These are phyloP conservation scores for Candida sanyaensis DNA, from an alignment of 1,139 yeast species.

Conservation along the genomic window DNA sequence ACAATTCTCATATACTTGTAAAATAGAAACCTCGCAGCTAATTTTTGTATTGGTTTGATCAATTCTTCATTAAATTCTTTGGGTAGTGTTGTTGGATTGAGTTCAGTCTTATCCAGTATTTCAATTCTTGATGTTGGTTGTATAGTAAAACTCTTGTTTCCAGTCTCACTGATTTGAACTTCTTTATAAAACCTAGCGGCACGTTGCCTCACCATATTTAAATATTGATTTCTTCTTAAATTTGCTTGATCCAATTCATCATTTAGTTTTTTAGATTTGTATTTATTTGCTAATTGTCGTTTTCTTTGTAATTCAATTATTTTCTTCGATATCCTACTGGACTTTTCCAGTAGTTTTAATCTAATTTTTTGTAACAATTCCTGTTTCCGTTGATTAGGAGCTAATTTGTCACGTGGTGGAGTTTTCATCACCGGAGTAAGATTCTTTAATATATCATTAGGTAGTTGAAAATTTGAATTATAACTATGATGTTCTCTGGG, in stretches of 20 bases:
- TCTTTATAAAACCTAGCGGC: conserved; percentile 15
- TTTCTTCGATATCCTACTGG: conserved; percentile 16
- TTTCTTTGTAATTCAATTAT: conserved; percentile 15
- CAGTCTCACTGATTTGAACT: not conserved
- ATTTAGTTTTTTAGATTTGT: conserved; percentile 13
- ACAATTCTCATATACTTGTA: conserved; percentile 8
- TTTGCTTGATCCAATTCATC: conserved; percentile 18
- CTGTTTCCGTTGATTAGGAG: conserved; percentile 5
- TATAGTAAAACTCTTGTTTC: not conserved
- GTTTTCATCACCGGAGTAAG: conserved; percentile 20
- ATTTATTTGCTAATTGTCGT: conserved; percentile 10
- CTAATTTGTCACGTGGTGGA: conserved; percentile 8
- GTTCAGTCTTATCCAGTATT: too few relatives aligned
- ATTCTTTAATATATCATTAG: conserved; percentile 19
- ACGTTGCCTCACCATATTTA: conserved; percentile 17
- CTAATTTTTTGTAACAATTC: conserved; percentile 7
- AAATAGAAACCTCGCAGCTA: conserved; percentile 8
- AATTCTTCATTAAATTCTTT: not conserved
- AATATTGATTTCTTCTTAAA: conserved; percentile 19
- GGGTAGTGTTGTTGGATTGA: not conserved
- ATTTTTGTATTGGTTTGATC: conserved; percentile 4
- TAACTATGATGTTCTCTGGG: not conserved
- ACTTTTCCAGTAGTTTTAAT: conserved; percentile 16
- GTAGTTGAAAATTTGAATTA: conserved; percentile 17
- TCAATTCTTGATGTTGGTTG: not conserved